phyloP scores from a whole-genome alignment of 352 stramenopile species.

The Globisporangium sylvaticum region DNA sequence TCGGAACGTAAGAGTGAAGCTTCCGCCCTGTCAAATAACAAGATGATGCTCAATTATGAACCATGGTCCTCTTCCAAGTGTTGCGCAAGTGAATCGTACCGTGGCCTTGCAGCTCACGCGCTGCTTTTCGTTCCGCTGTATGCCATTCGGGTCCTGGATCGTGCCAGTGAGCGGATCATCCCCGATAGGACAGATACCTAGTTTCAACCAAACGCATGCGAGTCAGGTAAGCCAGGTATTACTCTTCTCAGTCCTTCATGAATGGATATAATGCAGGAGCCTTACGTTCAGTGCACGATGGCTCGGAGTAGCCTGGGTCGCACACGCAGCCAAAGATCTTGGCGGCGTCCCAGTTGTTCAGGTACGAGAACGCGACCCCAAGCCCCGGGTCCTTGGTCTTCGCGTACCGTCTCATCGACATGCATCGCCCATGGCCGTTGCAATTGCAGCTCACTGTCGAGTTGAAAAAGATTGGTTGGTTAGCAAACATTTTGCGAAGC shows the following conservation, averaged over 20 bases:
- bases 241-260: neutral
- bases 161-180: constrained; percentile 86
- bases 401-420: constrained; percentile 62
- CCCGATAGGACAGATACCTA: constrained; percentile 70
- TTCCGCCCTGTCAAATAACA: constrained; percentile 36
- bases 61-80: too few species aligned
- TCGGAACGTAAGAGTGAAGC: constrained; percentile 83
- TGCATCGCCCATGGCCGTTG: constrained; percentile 77
- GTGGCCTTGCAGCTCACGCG: constrained; percentile 69
- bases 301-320: constrained; percentile 70
- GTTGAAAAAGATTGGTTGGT: neutral
- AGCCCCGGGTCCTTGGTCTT: constrained; percentile 57
- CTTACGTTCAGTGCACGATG: constrained; percentile 66
- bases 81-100: constrained; percentile 9
- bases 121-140: constrained; percentile 73
- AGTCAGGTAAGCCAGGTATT: neutral
- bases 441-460: constrained; percentile 62
- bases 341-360: constrained; percentile 75
- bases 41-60: too few species aligned
- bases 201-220: neutral
- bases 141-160: constrained; percentile 46
- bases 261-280: neutral
- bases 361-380: constrained; percentile 45
- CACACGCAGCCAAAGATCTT: constrained; percentile 87
- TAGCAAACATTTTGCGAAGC: too few species aligned